Base-by-base conservation (phyloP, 305 asterid genomes). In the Fraxinus nigra region DNA sequence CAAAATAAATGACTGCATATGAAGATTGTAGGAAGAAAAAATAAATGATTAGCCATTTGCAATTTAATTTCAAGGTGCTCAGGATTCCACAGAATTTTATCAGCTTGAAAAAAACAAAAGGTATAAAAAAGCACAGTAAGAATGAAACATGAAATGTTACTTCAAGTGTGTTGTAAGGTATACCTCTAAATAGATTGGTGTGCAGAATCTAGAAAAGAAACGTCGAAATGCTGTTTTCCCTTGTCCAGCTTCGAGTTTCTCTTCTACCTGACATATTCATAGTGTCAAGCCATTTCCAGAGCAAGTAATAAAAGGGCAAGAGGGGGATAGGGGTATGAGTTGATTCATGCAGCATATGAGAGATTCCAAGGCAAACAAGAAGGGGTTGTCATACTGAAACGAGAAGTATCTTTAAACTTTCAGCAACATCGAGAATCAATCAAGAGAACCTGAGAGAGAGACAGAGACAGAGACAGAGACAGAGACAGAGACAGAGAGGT, bases 131-230 rank as follows among this genome's bases (percentile, higher is more conserved):
- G 38, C 38, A n/a, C 11, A 14, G 48, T 61, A 48, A 61, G 6
- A 78, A 48, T 22, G 69, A 76, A 28, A 8, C 69, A 8, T 61
- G 30, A 40, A 8, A 35, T 61, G 74, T 72, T 20, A 14, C n/a
- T 63, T 65, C 75, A 77, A 46, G 38, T 51, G 24, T 26, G 34
- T 63, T 8, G 5, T 61, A 56, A 65, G 38, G 80, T 75, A 78
- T 87, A 92, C 97, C 97, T 93, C 96, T 82, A 93, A 89, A 79
- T 80, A 92, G 4, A 92, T 92, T 79, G 96, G 96, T 7, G 96
- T 90, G 77, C 90, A 89, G 72, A 92, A 92, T 82, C 96, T 85
- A 77, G 97, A 91, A 80, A 93, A 86, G 90, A 92, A 89, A 72
- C 95, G 95, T 1, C 95, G 87, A 76, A 85, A 76, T 33, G 87